Conservation (phyloP, 768 basidiomycete species). For the Auricularia heimuer region DNA sequence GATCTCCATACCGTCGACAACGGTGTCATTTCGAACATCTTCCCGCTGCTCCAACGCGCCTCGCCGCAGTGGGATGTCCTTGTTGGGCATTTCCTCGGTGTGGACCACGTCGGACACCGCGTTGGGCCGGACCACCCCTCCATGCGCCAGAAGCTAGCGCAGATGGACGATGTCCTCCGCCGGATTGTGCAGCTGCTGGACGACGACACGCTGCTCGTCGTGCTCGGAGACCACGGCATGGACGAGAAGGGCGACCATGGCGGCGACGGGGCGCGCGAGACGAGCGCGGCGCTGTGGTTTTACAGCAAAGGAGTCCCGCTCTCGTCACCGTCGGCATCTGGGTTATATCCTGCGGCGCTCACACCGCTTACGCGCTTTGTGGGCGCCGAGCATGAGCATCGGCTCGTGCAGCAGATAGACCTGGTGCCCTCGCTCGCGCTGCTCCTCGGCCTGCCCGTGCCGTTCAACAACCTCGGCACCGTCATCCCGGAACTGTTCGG, state of each 20-base stretch:
- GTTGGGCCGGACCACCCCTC: slow-evolving; percentile 81
- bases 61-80: slow-evolving; percentile 66
- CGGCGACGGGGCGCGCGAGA: slow-evolving; percentile 79
- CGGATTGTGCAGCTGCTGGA: slow-evolving; percentile 61
- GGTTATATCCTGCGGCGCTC: not conserved
- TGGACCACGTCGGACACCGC: slow-evolving; percentile 93
- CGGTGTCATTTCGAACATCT: slow-evolving; percentile 76
- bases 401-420: slow-evolving; percentile 86
- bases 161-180: slow-evolving; percentile 76
- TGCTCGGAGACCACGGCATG: slow-evolving; percentile 98
- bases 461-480: slow-evolving; percentile 89
- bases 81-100: slow-evolving; percentile 88
- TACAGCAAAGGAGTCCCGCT: slow-evolving; percentile 70
- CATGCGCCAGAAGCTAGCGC: slow-evolving; percentile 76
- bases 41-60: slow-evolving; percentile 56
- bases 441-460: slow-evolving; percentile 85
- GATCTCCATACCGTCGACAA: slow-evolving; percentile 93
- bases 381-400: slow-evolving; percentile 24
- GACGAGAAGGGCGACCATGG: slow-evolving; percentile 91
- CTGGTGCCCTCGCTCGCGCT: slow-evolving; percentile 81
- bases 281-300: slow-evolving; percentile 80
- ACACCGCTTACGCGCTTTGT: slow-evolving; percentile 11
- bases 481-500: slow-evolving; percentile 89
- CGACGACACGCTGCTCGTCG: slow-evolving; percentile 80
- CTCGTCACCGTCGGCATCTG: slow-evolving; percentile 16